phyloP scores from a whole-genome alignment of 345 rosid species.

The Populus tremula region DNA sequence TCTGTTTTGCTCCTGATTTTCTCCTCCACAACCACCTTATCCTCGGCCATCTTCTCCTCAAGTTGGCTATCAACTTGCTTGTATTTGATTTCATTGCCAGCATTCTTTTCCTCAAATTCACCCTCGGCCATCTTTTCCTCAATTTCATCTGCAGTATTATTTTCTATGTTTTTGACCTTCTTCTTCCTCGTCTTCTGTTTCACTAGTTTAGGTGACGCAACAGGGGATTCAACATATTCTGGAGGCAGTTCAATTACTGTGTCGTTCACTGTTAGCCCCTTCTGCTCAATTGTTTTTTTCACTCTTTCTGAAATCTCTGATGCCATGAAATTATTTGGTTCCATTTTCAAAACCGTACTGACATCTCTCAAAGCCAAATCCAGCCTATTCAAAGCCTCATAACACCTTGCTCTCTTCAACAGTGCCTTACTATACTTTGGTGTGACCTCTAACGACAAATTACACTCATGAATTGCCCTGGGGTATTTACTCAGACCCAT shows the following conservation, averaged over 20 bases:
- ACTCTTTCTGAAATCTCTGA: conserved; percentile 71
- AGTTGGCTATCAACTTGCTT: conserved; percentile 32
- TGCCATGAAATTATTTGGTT: conserved; percentile 74
- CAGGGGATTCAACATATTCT: conserved; percentile 65
- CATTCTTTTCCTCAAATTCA: conserved; percentile 7
- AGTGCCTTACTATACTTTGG: conserved; percentile 72
- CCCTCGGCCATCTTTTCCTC: conserved; percentile 28
- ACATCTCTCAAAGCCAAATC: conserved; percentile 81
- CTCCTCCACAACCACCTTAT: conserved; percentile 57
- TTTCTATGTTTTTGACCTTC: conserved; percentile 35
- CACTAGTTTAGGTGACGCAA: conserved; percentile 29
- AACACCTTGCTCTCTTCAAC: conserved; percentile 84
- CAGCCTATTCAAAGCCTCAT: conserved; percentile 75
- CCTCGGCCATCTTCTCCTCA: conserved; percentile 46
- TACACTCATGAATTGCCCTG: conserved; percentile 68
- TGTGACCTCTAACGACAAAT: conserved; percentile 65
- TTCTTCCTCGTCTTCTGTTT: conserved; percentile 47
- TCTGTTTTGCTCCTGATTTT: conserved; percentile 34
- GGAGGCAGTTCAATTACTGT: conserved; percentile 65
- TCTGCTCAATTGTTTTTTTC: conserved; percentile 45
- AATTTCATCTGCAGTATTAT: conserved; percentile 29
- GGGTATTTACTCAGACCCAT: conserved; percentile 69
- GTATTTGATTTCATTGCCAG: conserved; percentile 29
- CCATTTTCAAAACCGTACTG: conserved; percentile 52
- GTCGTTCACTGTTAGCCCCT: conserved; percentile 59